These are phyloP conservation scores for Monosporascus sp. DNA, from an alignment of 2,329 filamentous ascomycete species.

Conservation along the genomic window DNA sequence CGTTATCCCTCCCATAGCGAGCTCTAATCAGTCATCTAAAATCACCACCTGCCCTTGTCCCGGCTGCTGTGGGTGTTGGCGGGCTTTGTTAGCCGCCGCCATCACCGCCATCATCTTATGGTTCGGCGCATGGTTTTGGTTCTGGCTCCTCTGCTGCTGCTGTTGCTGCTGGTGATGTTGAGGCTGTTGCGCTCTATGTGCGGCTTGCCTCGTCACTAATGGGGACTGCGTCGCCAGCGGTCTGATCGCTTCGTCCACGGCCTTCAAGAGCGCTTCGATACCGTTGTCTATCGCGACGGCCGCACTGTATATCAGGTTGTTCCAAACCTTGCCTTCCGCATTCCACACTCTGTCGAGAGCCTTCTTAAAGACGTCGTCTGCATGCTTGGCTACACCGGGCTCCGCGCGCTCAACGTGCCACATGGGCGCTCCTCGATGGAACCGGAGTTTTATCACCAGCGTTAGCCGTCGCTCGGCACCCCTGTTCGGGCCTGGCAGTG, in stretches of 20 bases:
- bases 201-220: conserved; percentile 17
- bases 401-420: conserved; percentile 45
- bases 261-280: conserved; percentile 39
- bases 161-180: conserved; percentile 4
- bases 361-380: conserved; percentile 25
- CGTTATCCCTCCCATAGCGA: conserved; percentile 1
- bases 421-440: conserved; percentile 42
- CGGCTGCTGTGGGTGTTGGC: conserved; percentile 7
- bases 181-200: conserved; percentile 11
- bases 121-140: conserved; percentile 10
- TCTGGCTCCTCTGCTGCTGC: conserved; percentile 4
- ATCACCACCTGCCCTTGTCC: conserved; percentile 10
- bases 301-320: conserved; percentile 33
- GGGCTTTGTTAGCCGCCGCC: conserved; percentile 5
- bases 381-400: conserved; percentile 11
- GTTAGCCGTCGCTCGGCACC: conserved; percentile 33
- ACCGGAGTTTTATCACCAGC: conserved; percentile 47
- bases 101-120: conserved; percentile 14
- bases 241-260: conserved; percentile 43
- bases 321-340: conserved; percentile 22
- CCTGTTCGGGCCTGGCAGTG: conserved; percentile 26
- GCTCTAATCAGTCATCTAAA: conserved; percentile 6
- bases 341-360: conserved; percentile 23
- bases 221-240: conserved; percentile 26
- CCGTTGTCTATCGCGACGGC: conserved; percentile 35